Evolutionary conservation across 768 basidiomycete species (phyloP), one percentile per base, ranked within the genome.

Genomic region (Hygrocybe coccinea): DNA sequence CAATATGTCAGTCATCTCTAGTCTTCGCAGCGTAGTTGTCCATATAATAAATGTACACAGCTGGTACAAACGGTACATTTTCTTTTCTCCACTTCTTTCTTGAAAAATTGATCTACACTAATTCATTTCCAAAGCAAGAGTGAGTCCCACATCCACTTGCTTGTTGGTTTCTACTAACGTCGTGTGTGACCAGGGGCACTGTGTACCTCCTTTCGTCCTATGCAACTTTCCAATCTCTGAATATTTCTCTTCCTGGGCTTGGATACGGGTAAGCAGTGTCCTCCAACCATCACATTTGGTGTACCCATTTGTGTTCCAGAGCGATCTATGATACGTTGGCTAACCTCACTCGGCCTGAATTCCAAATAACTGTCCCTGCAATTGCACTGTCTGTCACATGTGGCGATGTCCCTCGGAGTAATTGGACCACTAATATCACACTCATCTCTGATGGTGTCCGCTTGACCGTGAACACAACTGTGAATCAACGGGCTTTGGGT

Each of bases 261-360:
- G 39, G 39, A n/a, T 43, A 43, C 21, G 39, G 39, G 39, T 43
- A 43, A 43, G 39, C n/a, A n/a, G 39, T n/a, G 15, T n/a, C 21
- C 21, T 21, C n/a, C 21, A 43, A 21, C 21, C 15, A 43, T 21
- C 21, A 21, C 39, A 21, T 43, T n/a, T n/a, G 15, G 39, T n/a
- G 15, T n/a, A n/a, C 39, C 21, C n/a, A 43, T 21, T n/a, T 43
- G 21, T 43, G 39, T 25, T 17, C 46, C n/a, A 48, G 46, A 29
- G 24, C n/a, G 46, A 48, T 48, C 46, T 48, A 48, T 48, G 25
- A 48, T 25, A 29, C 46, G 24, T 19, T 48, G 24, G 46, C 46
- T 21, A 15, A 19, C 14, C 14, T 25, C 19, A 15, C 25, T 15
- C 46, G 15, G 24, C 24, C 24, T 48, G 46, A 48, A 21, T 21